A percentile compares a stretch with the other conserved stretches of the same genome.
Conservation (phyloP, 768 basidiomycete species). For the Phylloporus rhodoxanthus region DNA sequence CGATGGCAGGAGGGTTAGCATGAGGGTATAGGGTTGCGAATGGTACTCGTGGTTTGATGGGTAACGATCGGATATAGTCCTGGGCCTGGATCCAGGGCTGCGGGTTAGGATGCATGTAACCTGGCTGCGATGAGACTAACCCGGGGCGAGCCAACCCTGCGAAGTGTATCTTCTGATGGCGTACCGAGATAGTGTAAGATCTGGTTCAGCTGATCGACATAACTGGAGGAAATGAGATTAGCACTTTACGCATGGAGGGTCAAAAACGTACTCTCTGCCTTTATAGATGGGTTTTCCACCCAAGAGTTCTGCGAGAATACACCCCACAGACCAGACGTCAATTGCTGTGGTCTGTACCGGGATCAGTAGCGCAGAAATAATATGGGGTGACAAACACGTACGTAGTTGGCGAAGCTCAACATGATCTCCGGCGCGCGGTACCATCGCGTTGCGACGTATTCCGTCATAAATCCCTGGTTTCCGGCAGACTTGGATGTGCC, state of each 20-base stretch:
- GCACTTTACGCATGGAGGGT: background rate
- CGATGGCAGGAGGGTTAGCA: slow-evolving; percentile 91
- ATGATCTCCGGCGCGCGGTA: slow-evolving; percentile 99
- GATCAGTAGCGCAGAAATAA: slow-evolving; percentile 11
- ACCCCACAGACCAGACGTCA: slow-evolving; percentile 95
- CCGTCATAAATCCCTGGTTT: slow-evolving; percentile 97
- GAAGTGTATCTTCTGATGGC: slow-evolving; percentile 91
- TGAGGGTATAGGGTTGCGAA: slow-evolving; percentile 90
- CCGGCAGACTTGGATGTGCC: slow-evolving; percentile 67
- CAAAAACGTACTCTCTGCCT: slow-evolving; percentile 77
- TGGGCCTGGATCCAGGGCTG: slow-evolving; percentile 58
- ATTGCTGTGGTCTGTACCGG: slow-evolving; percentile 69
- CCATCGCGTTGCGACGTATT: slow-evolving; percentile 99
- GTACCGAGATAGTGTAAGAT: slow-evolving; percentile 98
- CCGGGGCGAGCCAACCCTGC: slow-evolving; percentile 91
- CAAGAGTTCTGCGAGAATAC: slow-evolving; percentile 88
- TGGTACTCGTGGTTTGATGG: slow-evolving; percentile 91
- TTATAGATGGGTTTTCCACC: slow-evolving; percentile 96
- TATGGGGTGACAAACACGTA: slow-evolving; percentile 34
- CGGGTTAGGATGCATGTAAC: background rate
- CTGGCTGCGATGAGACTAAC: slow-evolving; percentile 38
- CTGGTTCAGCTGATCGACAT: slow-evolving; percentile 97
- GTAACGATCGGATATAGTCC: slow-evolving; percentile 96
- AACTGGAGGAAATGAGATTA: slow-evolving; percentile 41
- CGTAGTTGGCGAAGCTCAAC: slow-evolving; percentile 94